phyloP scores from a whole-genome alignment of 495 filamentous ascomycete species.

The Parathielavia hyrcaniae region DNA sequence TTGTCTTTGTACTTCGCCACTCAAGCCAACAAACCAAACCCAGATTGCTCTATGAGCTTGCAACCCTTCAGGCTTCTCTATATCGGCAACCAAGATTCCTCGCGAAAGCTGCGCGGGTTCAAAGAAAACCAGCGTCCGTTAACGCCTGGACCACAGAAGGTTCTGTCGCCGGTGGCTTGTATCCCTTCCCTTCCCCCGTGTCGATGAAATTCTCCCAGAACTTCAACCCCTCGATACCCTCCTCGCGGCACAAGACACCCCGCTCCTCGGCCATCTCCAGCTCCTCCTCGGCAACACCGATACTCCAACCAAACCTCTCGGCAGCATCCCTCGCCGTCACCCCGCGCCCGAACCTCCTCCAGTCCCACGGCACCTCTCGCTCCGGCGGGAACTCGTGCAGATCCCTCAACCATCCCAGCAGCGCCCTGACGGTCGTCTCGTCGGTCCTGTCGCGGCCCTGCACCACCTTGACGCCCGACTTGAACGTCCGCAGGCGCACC shows the following conservation, averaged over 20 bases:
- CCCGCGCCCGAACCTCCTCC: slow-evolving; percentile 67
- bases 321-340: slow-evolving; percentile 87
- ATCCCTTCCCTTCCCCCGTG: slow-evolving; percentile 33
- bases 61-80: background rate
- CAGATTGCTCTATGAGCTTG: background rate
- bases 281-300: slow-evolving; percentile 94
- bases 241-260: slow-evolving; percentile 76
- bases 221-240: slow-evolving; percentile 70
- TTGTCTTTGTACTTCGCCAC: background rate
- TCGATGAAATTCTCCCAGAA: slow-evolving; percentile 73
- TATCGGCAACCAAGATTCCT: background rate
- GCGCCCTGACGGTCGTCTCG: slow-evolving; percentile 72
- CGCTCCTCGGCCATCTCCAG: slow-evolving; percentile 93
- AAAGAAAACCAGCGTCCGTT: slow-evolving; percentile 37
- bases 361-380: slow-evolving; percentile 66
- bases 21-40: background rate
- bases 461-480: slow-evolving; percentile 85
- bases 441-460: slow-evolving; percentile 85
- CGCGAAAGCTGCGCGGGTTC: slow-evolving; percentile 2
- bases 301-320: slow-evolving; percentile 92
- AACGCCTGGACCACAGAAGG: slow-evolving; percentile 30
- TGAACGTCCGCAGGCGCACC: slow-evolving; percentile 80
- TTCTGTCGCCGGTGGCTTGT: slow-evolving; percentile 21
- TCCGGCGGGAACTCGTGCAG: slow-evolving; percentile 59
- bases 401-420: slow-evolving; percentile 72